phyloP scores from a whole-genome alignment of 768 basidiomycete genomes.

The Asterophora parasitica region DNA sequence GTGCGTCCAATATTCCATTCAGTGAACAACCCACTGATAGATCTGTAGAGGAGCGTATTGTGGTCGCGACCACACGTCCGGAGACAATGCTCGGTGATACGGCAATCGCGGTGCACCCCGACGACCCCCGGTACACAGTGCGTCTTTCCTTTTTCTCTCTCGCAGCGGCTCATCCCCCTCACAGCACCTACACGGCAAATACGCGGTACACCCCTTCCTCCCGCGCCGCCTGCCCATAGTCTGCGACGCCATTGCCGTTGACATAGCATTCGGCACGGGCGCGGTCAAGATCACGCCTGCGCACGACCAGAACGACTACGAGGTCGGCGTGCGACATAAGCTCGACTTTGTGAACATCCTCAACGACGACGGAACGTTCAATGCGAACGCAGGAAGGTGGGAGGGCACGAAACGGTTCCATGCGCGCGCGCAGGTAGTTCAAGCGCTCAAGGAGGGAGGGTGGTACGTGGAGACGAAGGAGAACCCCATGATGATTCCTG shows the following conservation, averaged over 20 bases:
- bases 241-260: slow-evolving; percentile 80
- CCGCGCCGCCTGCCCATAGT: slow-evolving; percentile 84
- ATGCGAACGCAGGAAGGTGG: slow-evolving; percentile 94
- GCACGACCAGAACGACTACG: slow-evolving; percentile 96
- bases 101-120: slow-evolving; percentile 93
- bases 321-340: slow-evolving; percentile 82
- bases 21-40: background rate
- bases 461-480: slow-evolving; percentile 89
- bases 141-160: background rate
- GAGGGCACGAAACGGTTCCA: slow-evolving; percentile 99
- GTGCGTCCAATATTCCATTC: slow-evolving; percentile 31
- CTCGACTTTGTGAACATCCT: slow-evolving; percentile 91
- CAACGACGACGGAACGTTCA: slow-evolving; percentile 96
- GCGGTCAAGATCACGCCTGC: slow-evolving; percentile 99
- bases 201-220: slow-evolving; percentile 84
- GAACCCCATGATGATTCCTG: slow-evolving; percentile 95
- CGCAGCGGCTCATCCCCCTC: background rate
- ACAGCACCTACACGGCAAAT: slow-evolving; percentile 92
- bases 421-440: slow-evolving; percentile 76
- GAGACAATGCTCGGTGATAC: slow-evolving; percentile 99
- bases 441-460: slow-evolving; percentile 78
- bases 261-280: slow-evolving; percentile 96
- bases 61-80: slow-evolving; percentile 95
- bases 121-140: slow-evolving; percentile 85
- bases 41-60: slow-evolving; percentile 72